These are phyloP conservation scores for Aspergillus vadensis DNA, from an alignment of 2,329 filamentous ascomycete genomes.

Conservation along the genomic window DNA sequence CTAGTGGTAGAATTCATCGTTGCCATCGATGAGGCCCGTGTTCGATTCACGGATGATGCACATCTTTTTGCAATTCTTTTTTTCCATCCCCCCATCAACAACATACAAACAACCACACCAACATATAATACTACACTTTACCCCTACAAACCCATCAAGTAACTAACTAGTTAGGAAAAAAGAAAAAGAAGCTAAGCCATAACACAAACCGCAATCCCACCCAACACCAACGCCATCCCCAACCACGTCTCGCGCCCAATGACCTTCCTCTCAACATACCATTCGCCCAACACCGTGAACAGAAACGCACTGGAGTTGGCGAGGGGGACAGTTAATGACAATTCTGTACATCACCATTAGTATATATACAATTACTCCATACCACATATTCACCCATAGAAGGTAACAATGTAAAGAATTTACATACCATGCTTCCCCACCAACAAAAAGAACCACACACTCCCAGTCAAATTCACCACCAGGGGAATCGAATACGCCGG, in stretches of 20 bases:
- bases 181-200: conserved; percentile 49
- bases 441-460: conserved; percentile 93
- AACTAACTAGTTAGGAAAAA: too few relatives aligned
- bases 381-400: too few relatives aligned
- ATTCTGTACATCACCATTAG: conserved; percentile 55
- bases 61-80: conserved; percentile 12
- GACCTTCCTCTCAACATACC: conserved; percentile 90
- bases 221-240: conserved; percentile 76
- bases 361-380: too few relatives aligned
- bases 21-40: conserved; percentile 51
- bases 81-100: neutral
- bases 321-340: conserved; percentile 91
- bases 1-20: conserved; percentile 51
- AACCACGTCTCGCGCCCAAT: conserved; percentile 83
- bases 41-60: conserved; percentile 53
- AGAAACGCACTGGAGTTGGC: conserved; percentile 92
- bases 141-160: neutral
- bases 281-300: conserved; percentile 94
- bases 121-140: neutral
- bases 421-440: conserved; percentile 84
- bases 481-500: conserved; percentile 84
- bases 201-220: conserved; percentile 82
- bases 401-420: too few relatives aligned
- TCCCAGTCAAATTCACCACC: conserved; percentile 85
- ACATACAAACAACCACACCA: neutral